phyloP scores from a whole-genome alignment of 495 filamentous ascomycete genomes.

The Penicillium antarcticum region DNA sequence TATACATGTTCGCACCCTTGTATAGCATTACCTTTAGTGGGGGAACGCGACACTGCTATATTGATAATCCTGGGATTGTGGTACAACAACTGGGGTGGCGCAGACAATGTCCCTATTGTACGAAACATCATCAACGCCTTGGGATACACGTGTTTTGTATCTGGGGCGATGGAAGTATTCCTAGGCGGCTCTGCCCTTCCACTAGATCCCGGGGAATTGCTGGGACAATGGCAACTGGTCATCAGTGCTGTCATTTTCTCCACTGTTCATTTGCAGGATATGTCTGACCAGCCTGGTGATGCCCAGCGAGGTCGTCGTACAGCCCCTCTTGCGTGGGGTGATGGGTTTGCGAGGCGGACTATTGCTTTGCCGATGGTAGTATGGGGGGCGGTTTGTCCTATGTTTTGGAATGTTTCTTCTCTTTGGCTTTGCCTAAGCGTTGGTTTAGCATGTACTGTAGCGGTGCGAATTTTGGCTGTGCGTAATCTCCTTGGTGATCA shows the following conservation, averaged over 20 bases:
- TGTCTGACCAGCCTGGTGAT: conserved; percentile 42
- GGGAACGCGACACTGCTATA: conserved; percentile 9
- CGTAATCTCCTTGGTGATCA: neutral
- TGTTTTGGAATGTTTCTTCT: conserved; percentile 21
- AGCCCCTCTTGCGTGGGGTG: conserved; percentile 37
- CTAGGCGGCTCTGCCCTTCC: neutral
- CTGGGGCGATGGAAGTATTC: conserved; percentile 27
- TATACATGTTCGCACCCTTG: conserved; percentile 10
- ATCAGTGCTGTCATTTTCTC: conserved; percentile 36
- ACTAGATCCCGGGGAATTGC: neutral
- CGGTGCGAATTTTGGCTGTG: neutral
- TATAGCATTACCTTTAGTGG: conserved; percentile 9
- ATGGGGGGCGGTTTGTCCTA: conserved; percentile 34
- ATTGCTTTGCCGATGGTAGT: conserved; percentile 30
- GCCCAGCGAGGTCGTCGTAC: conserved; percentile 32
- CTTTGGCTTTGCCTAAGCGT: neutral
- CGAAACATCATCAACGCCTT: conserved; percentile 31
- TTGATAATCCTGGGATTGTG: conserved; percentile 25
- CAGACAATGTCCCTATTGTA: conserved; percentile 10
- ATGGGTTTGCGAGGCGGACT: conserved; percentile 30
- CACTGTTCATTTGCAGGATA: conserved; percentile 46
- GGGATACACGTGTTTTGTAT: conserved; percentile 25
- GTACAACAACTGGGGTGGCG: conserved; percentile 36
- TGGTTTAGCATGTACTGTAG: neutral
- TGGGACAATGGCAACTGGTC: conserved; percentile 32